Conservation (phyloP, 345 rosid genomes). For the Camelina hispida region DNA sequence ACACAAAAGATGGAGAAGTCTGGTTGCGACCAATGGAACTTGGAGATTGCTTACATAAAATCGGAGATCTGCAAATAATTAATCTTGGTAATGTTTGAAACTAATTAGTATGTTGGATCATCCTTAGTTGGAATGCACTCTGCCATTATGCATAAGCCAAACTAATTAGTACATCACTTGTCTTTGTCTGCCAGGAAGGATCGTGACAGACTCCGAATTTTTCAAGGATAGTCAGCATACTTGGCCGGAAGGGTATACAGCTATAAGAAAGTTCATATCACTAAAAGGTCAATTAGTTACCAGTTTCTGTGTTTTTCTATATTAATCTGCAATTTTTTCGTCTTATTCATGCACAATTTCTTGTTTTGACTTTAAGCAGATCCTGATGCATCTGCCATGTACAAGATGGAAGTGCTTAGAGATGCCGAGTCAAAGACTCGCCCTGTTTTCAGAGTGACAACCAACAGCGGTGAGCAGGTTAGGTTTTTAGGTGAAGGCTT, state of each 20-base stretch:
- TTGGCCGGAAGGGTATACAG: constrained; percentile 98
- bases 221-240: constrained; percentile 76
- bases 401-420: constrained; percentile 97
- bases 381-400: constrained; percentile 63
- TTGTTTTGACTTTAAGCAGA: constrained; percentile 55
- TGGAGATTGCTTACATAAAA: constrained; percentile 63
- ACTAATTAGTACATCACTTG: not conserved
- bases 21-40: constrained; percentile 55
- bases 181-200: constrained; percentile 65
- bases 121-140: constrained; percentile 21
- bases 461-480: constrained; percentile 88
- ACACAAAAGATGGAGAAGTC: constrained; percentile 55
- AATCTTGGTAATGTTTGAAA: constrained; percentile 72
- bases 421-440: constrained; percentile 77
- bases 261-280: constrained; percentile 78
- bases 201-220: constrained; percentile 81
- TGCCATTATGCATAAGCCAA: constrained; percentile 31
- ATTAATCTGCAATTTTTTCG: constrained; percentile 3
- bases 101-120: constrained; percentile 23
- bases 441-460: constrained; percentile 86
- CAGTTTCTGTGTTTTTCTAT: constrained; percentile 16
- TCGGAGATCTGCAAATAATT: constrained; percentile 80
- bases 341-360: constrained; percentile 16
- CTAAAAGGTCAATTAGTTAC: constrained; percentile 55
- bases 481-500: constrained; percentile 43